Percentiles rank a stretch among this genome's conserved stretches.
Conservation (phyloP, 768 basidiomycete genomes). For the Tricholoma sp. region DNA sequence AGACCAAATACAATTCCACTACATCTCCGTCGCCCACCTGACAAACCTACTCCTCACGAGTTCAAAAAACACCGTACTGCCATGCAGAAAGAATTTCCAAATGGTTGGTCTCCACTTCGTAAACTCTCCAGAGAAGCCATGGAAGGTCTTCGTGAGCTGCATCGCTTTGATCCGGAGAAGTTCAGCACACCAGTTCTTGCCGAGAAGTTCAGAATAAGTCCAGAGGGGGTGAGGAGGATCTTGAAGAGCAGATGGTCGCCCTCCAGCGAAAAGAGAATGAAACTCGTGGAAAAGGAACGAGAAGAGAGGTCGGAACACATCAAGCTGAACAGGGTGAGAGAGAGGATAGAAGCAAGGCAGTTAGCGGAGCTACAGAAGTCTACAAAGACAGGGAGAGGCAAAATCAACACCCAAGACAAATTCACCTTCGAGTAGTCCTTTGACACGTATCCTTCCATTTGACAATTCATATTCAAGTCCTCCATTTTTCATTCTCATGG, state of each 20-base stretch:
- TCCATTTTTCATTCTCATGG: slow-evolving; percentile 2
- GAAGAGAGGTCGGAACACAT: slow-evolving; percentile 34
- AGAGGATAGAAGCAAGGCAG: slow-evolving; percentile 33
- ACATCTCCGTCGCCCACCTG: slow-evolving; percentile 34
- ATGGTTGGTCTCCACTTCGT: slow-evolving; percentile 74
- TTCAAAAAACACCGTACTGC: slow-evolving; percentile 45
- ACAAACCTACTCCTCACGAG: slow-evolving; percentile 41
- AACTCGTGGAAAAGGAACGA: slow-evolving; percentile 48
- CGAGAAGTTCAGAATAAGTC: slow-evolving; percentile 70
- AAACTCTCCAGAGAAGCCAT: slow-evolving; percentile 82
- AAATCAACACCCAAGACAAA: slow-evolving; percentile 19
- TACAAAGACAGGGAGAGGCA: not conserved
- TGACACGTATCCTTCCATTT: not conserved
- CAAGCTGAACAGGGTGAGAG: slow-evolving; percentile 34
- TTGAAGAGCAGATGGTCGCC: slow-evolving; percentile 73
- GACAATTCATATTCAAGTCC: not conserved
- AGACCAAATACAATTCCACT: slow-evolving; percentile 29
- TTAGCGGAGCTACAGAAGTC: slow-evolving; percentile 21
- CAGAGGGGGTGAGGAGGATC: slow-evolving; percentile 78
- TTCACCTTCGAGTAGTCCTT: slow-evolving; percentile 34
- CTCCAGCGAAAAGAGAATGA: slow-evolving; percentile 43
- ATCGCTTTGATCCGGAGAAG: slow-evolving; percentile 54
- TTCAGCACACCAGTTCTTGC: slow-evolving; percentile 70
- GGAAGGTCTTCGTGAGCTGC: slow-evolving; percentile 69
- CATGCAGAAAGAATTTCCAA: slow-evolving; percentile 52